Conservation (phyloP, 2,329 filamentous ascomycete species). For the Beauveria rudraprayagi region DNA sequence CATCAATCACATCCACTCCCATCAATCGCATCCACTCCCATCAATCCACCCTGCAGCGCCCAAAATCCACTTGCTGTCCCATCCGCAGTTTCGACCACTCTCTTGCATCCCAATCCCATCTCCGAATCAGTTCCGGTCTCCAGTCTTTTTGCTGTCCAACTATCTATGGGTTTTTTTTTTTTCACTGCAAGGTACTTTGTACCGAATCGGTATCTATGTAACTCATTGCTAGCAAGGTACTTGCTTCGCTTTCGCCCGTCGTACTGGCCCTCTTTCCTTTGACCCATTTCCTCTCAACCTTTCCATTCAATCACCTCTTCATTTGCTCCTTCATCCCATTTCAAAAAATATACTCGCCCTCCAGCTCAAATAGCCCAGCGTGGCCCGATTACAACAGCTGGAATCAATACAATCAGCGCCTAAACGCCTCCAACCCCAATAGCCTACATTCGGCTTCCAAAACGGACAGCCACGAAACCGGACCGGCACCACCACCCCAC, state of each 20-base stretch:
- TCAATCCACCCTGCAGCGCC: background rate
- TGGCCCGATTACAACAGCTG: background rate
- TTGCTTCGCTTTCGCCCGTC: background rate
- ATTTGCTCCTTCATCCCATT: background rate
- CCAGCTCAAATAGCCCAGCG: background rate
- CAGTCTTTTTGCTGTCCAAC: constrained; percentile 1
- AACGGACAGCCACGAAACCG: background rate
- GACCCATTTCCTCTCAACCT: background rate
- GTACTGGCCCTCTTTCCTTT: background rate
- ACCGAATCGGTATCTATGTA: background rate
- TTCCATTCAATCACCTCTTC: background rate
- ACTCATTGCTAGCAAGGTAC: background rate
- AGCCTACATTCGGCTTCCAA: constrained; percentile 2
- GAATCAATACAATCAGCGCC: background rate
- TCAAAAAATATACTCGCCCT: background rate
- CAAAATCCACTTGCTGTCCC: background rate
- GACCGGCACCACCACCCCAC: background rate
- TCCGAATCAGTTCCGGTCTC: constrained; percentile 4
- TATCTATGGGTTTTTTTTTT: background rate
- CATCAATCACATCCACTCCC: background rate
- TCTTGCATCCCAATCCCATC: background rate
- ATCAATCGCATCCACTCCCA: background rate
- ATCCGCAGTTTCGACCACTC: background rate
- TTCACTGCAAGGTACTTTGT: background rate
- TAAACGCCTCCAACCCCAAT: background rate